phyloP scores from a whole-genome alignment of 768 basidiomycete genomes.

The Termitomyces sp. region DNA sequence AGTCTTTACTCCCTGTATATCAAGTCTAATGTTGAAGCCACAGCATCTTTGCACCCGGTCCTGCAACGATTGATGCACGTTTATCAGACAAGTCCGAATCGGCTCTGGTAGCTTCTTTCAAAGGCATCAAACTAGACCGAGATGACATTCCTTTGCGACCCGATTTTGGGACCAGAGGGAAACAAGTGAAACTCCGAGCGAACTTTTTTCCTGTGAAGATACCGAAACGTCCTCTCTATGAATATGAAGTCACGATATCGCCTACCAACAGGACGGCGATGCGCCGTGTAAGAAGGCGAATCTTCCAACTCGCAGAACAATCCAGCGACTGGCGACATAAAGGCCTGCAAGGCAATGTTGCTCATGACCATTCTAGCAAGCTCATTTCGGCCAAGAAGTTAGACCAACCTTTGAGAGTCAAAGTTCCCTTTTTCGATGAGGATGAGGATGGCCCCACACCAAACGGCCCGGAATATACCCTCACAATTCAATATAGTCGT shows the following conservation, averaged over 20 bases:
- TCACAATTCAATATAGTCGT: constrained; percentile 39
- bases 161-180: constrained; percentile 52
- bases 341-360: constrained; percentile 48
- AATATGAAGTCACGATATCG: constrained; percentile 59
- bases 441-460: constrained; percentile 45
- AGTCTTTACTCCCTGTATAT: background rate
- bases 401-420: constrained; percentile 41
- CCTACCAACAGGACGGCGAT: constrained; percentile 50
- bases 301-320: constrained; percentile 62
- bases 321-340: constrained; percentile 44
- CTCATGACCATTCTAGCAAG: constrained; percentile 54
- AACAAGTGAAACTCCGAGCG: constrained; percentile 48
- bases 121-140: constrained; percentile 26
- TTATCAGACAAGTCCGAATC: constrained; percentile 39
- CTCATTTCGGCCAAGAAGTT: constrained; percentile 46
- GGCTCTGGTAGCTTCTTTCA: constrained; percentile 36
- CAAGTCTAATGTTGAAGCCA: constrained; percentile 9
- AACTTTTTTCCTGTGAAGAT: constrained; percentile 67
- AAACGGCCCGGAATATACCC: constrained; percentile 44
- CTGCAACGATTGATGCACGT: constrained; percentile 40
- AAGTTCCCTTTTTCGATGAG: constrained; percentile 46
- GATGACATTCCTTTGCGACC: constrained; percentile 56
- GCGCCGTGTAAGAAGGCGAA: constrained; percentile 51
- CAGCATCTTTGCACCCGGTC: constrained; percentile 40
- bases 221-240: constrained; percentile 47